Evolutionary conservation across 768 basidiomycete genomes (phyloP), one percentile per base, ranked within the genome.

Genomic region (Royoungia palumana): DNA sequence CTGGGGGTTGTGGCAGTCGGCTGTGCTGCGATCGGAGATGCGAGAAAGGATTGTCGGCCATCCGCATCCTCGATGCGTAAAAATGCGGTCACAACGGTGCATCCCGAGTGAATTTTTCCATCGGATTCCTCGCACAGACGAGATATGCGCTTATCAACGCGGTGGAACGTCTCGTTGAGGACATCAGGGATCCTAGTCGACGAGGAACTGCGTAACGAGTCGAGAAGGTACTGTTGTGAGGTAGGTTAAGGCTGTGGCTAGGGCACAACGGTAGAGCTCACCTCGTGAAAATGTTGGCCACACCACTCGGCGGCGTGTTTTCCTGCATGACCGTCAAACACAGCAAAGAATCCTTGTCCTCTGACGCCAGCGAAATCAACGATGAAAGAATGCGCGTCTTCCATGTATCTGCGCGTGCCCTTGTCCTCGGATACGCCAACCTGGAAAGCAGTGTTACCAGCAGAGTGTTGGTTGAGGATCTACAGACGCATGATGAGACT

Each of bases 291-390:
- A 67, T 98, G 85, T 58, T 79, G 76, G 36, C 96, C 96, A 69
- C 96, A 98, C 94, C 95, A 98, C 67, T 99, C 96, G 22, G 96
- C 96, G 28, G 95, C 94, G 61, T 97, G 91, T 67, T 95, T 98
- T 16, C 96, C 96, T 1, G 96, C 96, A 66, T 99, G 96, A 3
- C 96, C 96, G 60, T 99, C 96, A 60, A 98, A 99, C 38, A 99
- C 83, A 6, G 95, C 95, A 66, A 95, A 98, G 75, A 96, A 98
- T 8, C 94, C 96, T 66, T 99, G 96, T 0, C 96, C 96, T 37
- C 87, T 82, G 17, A 98, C 76, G 30, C 83, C 81, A 32, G 83
- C 93, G 66, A 89, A 99, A 65, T 98, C 94, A 53, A 94, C 88
- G 50, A 98, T 84, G 62, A 97, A 96, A 20, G 93, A 92, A 67